These are phyloP conservation scores for Metarhizium guizhouense DNA, from an alignment of 2,329 filamentous ascomycete genomes.

Conservation along the genomic window DNA sequence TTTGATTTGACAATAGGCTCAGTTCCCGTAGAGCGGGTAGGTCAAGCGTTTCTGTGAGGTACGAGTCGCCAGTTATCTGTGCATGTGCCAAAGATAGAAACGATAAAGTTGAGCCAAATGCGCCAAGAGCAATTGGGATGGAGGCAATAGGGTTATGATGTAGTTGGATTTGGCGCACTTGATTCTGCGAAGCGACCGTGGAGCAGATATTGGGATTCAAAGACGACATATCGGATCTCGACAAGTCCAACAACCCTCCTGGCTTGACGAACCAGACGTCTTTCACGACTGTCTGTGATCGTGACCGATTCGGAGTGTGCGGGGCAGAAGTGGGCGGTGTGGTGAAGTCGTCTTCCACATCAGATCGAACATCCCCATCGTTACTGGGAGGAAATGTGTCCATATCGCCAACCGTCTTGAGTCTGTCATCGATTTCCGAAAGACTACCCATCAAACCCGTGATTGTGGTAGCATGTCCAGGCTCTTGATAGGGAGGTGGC, in stretches of 20 bases:
- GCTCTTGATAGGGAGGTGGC: constrained; percentile 31
- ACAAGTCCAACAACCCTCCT: constrained; percentile 61
- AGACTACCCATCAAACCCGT: constrained; percentile 17
- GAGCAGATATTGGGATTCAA: constrained; percentile 50
- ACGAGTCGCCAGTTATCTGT: constrained; percentile 54
- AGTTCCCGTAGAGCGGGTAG: constrained; percentile 70
- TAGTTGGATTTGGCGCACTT: constrained; percentile 52
- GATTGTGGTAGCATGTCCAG: constrained; percentile 12
- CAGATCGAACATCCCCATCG: constrained; percentile 38
- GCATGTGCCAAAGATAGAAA: constrained; percentile 70
- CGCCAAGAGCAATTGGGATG: constrained; percentile 62
- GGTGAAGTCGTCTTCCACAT: constrained; percentile 44
- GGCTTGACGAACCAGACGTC: constrained; percentile 45
- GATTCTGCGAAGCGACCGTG: constrained; percentile 43
- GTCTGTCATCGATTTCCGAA: constrained; percentile 20
- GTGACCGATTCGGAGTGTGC: constrained; percentile 38
- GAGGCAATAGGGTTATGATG: constrained; percentile 67
- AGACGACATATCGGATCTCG: constrained; percentile 53
- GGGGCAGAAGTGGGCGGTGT: constrained; percentile 48
- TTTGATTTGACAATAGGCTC: constrained; percentile 64
- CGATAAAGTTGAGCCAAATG: constrained; percentile 62
- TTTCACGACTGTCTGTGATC: constrained; percentile 37
- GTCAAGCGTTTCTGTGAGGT: constrained; percentile 56
- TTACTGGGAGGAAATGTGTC: constrained; percentile 14
- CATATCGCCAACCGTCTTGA: background rate